These are phyloP conservation scores for Calocybe cyanea DNA, from an alignment of 768 basidiomycete genomes.

Conservation along the genomic window DNA sequence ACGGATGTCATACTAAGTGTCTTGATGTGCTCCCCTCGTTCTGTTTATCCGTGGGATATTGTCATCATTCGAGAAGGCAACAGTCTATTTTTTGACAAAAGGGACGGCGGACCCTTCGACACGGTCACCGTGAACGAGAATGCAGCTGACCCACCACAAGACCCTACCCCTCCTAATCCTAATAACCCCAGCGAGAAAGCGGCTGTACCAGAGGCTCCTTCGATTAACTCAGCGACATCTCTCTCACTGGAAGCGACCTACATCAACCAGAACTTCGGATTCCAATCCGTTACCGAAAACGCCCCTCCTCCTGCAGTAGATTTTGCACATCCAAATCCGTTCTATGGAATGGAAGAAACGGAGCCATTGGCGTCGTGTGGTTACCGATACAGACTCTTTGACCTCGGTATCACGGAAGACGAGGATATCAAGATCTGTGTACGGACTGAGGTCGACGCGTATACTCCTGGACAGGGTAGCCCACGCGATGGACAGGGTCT, in stretches of 20 bases:
- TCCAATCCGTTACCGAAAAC: slow-evolving; percentile 86
- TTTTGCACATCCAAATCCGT: slow-evolving; percentile 88
- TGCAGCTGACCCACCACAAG: slow-evolving; percentile 89
- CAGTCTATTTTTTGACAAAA: slow-evolving; percentile 94
- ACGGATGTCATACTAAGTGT: slow-evolving; percentile 95
- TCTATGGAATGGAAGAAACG: slow-evolving; percentile 90
- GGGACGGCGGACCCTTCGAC: slow-evolving; percentile 95
- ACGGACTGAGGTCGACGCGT: slow-evolving; percentile 96
- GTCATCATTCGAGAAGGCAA: slow-evolving; percentile 92
- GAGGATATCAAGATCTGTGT: slow-evolving; percentile 90
- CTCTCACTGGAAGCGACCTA: slow-evolving; percentile 97
- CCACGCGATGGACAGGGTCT: slow-evolving; percentile 70
- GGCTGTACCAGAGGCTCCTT: slow-evolving; percentile 61
- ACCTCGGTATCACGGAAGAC: slow-evolving; percentile 85
- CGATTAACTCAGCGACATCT: slow-evolving; percentile 91
- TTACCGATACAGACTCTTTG: slow-evolving; percentile 94
- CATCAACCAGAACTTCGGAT: slow-evolving; percentile 98
- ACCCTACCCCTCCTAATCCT: slow-evolving; percentile 72
- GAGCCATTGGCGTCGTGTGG: slow-evolving; percentile 95
- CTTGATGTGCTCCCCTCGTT: slow-evolving; percentile 93
- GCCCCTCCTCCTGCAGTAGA: slow-evolving; percentile 61
- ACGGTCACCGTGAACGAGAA: slow-evolving; percentile 99
- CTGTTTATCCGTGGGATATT: slow-evolving; percentile 98
- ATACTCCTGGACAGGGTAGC: slow-evolving; percentile 56
- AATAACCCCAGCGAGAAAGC: slow-evolving; percentile 71